These are phyloP conservation scores for Collybia nuda DNA, from an alignment of 768 basidiomycete species.

Conservation along the genomic window DNA sequence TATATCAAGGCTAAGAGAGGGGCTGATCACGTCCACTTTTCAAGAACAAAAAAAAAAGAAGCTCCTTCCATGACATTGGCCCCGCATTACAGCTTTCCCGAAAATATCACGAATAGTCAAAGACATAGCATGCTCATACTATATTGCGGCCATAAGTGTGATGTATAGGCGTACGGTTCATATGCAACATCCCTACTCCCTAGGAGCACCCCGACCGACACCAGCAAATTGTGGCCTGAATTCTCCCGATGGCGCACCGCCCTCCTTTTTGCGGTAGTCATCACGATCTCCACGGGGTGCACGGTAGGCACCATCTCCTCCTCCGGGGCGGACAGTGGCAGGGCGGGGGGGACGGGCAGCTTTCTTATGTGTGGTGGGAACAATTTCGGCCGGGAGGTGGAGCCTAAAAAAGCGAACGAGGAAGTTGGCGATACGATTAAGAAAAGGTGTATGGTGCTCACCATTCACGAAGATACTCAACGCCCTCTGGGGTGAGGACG, in stretches of 20 bases:
- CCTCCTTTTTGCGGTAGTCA: constrained; percentile 92
- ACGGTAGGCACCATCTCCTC: constrained; percentile 81
- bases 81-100: too few species aligned
- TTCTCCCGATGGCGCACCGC: constrained; percentile 75
- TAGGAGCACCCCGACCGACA: constrained; percentile 85
- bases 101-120: constrained; percentile 7
- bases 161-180: constrained; percentile 16
- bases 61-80: too few species aligned
- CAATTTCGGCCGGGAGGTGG: constrained; percentile 93
- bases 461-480: constrained; percentile 96
- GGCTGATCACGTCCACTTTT: too few species aligned
- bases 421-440: neutral
- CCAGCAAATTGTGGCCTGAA: constrained; percentile 88
- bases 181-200: constrained; percentile 45
- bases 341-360: constrained; percentile 86
- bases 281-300: constrained; percentile 88
- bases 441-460: constrained; percentile 22
- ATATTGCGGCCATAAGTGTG: constrained; percentile 20
- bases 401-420: constrained; percentile 53
- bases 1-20: too few species aligned
- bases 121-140: constrained; percentile 23
- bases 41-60: too few species aligned
- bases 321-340: constrained; percentile 68
- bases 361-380: constrained; percentile 97
- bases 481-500: constrained; percentile 93